These are phyloP conservation scores for Artemisia annua DNA, from an alignment of 129 eudicot species.

Conservation along the genomic window DNA sequence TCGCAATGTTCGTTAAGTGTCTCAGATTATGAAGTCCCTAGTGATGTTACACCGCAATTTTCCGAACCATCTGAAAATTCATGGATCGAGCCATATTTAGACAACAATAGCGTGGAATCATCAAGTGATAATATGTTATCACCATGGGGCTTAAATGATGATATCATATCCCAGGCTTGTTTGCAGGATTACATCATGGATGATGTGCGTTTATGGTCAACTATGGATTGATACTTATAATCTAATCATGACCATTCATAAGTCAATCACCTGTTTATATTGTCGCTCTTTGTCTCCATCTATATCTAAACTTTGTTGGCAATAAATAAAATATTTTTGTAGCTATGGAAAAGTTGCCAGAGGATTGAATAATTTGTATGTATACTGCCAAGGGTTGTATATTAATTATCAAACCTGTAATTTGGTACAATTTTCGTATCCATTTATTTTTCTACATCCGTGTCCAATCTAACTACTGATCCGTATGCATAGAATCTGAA, in stretches of 20 bases:
- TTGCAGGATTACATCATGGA: conserved; percentile 13
- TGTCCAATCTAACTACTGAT: too few species aligned
- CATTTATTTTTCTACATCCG: too few species aligned
- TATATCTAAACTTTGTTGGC: too few species aligned
- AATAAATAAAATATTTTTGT: too few species aligned
- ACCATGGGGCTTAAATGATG: conserved; percentile 9
- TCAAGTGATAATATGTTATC: conserved; percentile 26
- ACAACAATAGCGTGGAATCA: conserved; percentile 13
- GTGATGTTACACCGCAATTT: conserved; percentile 25
- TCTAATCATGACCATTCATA: background rate
- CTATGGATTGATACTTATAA: conserved; percentile 9
- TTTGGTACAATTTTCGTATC: too few species aligned
- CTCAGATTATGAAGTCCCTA: conserved; percentile 22
- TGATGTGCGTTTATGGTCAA: conserved; percentile 17
- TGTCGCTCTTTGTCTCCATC: background rate
- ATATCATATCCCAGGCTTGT: background rate
- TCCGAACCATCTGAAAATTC: background rate
- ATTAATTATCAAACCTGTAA: too few species aligned
- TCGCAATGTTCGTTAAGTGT: conserved; percentile 24
- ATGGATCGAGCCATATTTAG: conserved; percentile 21
- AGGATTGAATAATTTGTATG: too few species aligned
- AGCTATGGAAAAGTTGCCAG: too few species aligned
- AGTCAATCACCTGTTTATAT: background rate
- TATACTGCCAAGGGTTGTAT: too few species aligned
- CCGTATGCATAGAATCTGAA: too few species aligned